Conservation (phyloP, 306 rosid species). For the Prunus davidiana region DNA sequence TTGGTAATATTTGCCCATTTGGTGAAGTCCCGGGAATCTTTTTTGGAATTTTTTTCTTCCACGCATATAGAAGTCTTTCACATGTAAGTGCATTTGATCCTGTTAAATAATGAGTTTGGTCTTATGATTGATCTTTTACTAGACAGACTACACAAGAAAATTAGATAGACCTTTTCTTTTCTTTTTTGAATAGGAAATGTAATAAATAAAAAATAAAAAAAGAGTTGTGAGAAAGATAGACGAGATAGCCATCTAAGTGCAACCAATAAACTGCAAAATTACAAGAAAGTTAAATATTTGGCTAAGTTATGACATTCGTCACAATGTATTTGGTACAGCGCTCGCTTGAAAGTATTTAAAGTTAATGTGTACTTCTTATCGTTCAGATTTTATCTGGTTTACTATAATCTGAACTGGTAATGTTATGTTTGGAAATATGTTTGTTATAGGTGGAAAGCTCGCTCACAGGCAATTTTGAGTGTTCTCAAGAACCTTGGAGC, state of each 20-base stretch:
- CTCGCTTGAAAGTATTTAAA: not conserved
- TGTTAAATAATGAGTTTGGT: too few relatives aligned
- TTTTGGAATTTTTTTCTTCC: not conserved
- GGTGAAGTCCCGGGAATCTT: not conserved
- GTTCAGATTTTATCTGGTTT: not conserved
- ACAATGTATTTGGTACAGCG: not conserved
- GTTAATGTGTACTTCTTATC: not conserved
- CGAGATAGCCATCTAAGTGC: not conserved
- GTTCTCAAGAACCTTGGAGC: conserved; percentile 64
- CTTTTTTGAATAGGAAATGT: too few relatives aligned
- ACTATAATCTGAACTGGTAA: too few relatives aligned
- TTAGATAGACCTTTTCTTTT: too few relatives aligned
- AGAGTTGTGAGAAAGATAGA: not conserved
- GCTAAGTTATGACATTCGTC: not conserved
- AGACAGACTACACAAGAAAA: not conserved
- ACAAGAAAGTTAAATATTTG: too few relatives aligned
- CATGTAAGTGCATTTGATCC: not conserved
- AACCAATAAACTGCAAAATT: not conserved
- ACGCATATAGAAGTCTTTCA: not conserved
- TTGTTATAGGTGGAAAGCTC: conserved; percentile 76
- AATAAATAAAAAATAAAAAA: too few relatives aligned
- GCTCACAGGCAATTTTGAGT: conserved; percentile 60
- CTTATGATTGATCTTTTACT: too few relatives aligned
- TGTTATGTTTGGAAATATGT: not conserved
- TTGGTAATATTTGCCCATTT: not conserved